Evolutionary conservation across 192 early-diverging fungal genomes (phyloP).

Genomic region (Piromyces finnis): DNA sequence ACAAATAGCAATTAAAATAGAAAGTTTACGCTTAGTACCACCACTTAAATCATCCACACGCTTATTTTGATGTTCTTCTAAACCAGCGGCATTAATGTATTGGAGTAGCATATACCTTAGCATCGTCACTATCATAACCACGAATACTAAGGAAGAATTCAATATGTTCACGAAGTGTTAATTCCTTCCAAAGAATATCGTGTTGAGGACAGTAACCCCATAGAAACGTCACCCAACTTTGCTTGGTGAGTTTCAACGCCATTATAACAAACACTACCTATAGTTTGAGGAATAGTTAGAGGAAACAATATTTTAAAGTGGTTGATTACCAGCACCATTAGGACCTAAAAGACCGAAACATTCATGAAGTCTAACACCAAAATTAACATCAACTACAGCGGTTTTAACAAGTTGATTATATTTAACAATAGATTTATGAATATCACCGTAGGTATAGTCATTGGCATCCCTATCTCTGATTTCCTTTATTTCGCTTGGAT

Average conservation of each 20-base stretch:
- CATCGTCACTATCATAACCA: conserved; percentile 8
- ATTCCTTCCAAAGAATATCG: conserved; percentile 13
- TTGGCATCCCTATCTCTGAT: too few relatives aligned
- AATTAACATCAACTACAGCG: not conserved
- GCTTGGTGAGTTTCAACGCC: too few relatives aligned
- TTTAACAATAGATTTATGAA: too few relatives aligned
- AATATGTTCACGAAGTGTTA: conserved; percentile 20
- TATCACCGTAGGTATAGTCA: too few relatives aligned
- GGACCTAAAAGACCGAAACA: conserved; percentile 4
- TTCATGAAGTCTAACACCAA: not conserved
- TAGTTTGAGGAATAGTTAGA: not conserved
- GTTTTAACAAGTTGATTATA: too few relatives aligned
- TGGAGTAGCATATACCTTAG: conserved; percentile 6
- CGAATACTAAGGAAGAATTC: conserved; percentile 17
- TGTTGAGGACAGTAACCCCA: conserved; percentile 22
- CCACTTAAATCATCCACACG: conserved; percentile 5
- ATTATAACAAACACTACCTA: not conserved
- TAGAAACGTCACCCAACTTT: not conserved
- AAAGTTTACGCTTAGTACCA: conserved; percentile 5
- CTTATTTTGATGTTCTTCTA: conserved; percentile 7
- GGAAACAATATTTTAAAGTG: not conserved
- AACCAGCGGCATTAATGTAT: conserved; percentile 11
- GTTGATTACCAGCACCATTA: conserved; percentile 4
- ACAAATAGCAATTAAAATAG: conserved; percentile 3
- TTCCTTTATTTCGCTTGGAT: too few relatives aligned